Evolutionary conservation across 441 rosid species (phyloP).

Genomic region (Erodium chrysanthum): DNA sequence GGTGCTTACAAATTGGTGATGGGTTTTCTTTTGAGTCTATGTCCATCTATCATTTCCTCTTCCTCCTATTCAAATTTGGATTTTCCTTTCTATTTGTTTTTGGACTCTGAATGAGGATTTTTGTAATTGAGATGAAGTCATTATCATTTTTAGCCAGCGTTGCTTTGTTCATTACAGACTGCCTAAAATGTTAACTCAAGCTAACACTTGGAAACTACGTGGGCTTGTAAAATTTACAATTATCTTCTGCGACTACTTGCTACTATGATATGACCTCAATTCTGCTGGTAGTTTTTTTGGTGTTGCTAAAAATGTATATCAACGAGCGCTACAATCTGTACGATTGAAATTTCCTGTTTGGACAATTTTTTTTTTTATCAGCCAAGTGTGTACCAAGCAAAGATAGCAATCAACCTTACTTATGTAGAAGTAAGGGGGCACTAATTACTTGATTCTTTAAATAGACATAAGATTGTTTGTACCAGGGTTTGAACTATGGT

Average conservation of each 20-base stretch:
- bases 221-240: neutral
- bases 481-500: too few relatives aligned
- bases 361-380: too few relatives aligned
- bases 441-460: too few relatives aligned
- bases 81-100: too few relatives aligned
- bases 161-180: neutral
- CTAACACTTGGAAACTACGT: neutral
- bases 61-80: too few relatives aligned
- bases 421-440: too few relatives aligned
- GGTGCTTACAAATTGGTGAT: neutral
- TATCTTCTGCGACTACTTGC: neutral
- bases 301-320: neutral
- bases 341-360: neutral
- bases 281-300: neutral
- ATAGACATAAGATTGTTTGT: too few relatives aligned
- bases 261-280: neutral
- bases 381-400: too few relatives aligned
- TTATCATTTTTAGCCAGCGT: neutral
- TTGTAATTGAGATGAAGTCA: too few relatives aligned
- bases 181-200: neutral
- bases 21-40: conserved; percentile 6
- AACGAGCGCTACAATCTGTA: neutral
- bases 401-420: too few relatives aligned
- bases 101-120: too few relatives aligned
- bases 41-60: neutral